A percentile compares a stretch with the other conserved stretches of the same genome.
These are phyloP conservation scores for Epithemia pelagica DNA, from an alignment of 108 stramenopile genomes.

Conservation along the genomic window DNA sequence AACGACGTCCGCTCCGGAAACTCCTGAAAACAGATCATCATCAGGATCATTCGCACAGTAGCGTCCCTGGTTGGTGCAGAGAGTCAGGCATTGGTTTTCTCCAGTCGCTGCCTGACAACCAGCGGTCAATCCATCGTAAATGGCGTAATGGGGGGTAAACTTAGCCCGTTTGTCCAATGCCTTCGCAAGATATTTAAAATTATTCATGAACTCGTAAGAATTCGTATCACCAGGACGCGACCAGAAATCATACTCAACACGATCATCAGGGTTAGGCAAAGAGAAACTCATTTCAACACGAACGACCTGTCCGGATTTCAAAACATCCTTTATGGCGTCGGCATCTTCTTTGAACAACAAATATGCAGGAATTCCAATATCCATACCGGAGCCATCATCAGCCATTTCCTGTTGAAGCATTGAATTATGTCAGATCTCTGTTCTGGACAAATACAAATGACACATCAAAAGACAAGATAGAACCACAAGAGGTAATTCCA, in stretches of 20 bases:
- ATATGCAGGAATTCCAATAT: conserved; percentile 89
- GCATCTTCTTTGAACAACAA: conserved; percentile 86
- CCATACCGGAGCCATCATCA: conserved; percentile 89
- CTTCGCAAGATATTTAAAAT: conserved; percentile 64
- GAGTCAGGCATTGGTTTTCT: conserved; percentile 74
- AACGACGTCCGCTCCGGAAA: conserved; percentile 86
- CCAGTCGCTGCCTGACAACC: conserved; percentile 59
- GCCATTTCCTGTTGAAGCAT: conserved; percentile 74
- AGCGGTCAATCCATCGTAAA: conserved; percentile 62
- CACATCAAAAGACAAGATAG: not conserved
- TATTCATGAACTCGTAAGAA: conserved; percentile 50
- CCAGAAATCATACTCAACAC: conserved; percentile 91
- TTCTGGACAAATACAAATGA: no score
- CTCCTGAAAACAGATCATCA: conserved; percentile 54
- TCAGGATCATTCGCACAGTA: conserved; percentile 35
- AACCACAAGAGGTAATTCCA: not conserved
- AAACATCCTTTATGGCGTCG: conserved; percentile 51
- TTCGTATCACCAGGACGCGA: conserved; percentile 66
- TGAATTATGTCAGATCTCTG: no score
- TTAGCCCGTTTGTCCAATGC: conserved; percentile 40
- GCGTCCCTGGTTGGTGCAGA: conserved; percentile 92
- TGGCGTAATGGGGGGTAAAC: conserved; percentile 83
- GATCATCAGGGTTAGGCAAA: conserved; percentile 76
- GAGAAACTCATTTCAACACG: conserved; percentile 82
- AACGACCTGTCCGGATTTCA: conserved; percentile 44